These are phyloP conservation scores for Pleomassaria siparia DNA, from an alignment of 2,329 filamentous ascomycete genomes.

Conservation along the genomic window DNA sequence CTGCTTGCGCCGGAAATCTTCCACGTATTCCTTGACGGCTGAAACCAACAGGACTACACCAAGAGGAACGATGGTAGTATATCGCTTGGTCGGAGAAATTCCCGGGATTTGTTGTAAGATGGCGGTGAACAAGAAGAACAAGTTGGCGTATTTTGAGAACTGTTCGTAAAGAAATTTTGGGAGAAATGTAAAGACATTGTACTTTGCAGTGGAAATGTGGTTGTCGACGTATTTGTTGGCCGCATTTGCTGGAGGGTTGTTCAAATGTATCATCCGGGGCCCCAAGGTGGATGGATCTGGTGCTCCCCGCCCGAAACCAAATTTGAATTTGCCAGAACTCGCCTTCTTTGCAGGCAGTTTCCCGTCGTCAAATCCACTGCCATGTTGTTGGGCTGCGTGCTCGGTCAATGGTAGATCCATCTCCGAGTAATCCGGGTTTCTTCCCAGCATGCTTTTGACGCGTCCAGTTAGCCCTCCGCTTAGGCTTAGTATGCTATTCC, in stretches of 20 bases:
- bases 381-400: conserved; percentile 54
- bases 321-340: conserved; percentile 73
- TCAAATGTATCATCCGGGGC: conserved; percentile 89
- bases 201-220: conserved; percentile 96
- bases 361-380: conserved; percentile 37
- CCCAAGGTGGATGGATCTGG: conserved; percentile 88
- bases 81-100: conserved; percentile 91
- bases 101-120: conserved; percentile 92
- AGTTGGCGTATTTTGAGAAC: conserved; percentile 98
- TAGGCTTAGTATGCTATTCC: conserved; percentile 85
- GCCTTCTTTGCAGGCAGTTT: conserved; percentile 46
- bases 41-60: conserved; percentile 90
- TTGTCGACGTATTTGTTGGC: conserved; percentile 92
- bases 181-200: conserved; percentile 89
- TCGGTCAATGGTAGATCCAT: conserved; percentile 98
- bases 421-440: conserved; percentile 86
- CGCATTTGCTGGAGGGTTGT: conserved; percentile 91
- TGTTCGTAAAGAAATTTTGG: conserved; percentile 98
- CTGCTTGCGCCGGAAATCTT: conserved; percentile 86
- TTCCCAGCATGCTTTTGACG: conserved; percentile 87
- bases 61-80: conserved; percentile 95
- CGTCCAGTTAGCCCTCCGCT: conserved; percentile 85
- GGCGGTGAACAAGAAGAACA: conserved; percentile 99
- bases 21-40: conserved; percentile 88
- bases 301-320: conserved; percentile 82